Base-by-base conservation (phyloP, 345 rosid species). In the Arabis alpina region DNA sequence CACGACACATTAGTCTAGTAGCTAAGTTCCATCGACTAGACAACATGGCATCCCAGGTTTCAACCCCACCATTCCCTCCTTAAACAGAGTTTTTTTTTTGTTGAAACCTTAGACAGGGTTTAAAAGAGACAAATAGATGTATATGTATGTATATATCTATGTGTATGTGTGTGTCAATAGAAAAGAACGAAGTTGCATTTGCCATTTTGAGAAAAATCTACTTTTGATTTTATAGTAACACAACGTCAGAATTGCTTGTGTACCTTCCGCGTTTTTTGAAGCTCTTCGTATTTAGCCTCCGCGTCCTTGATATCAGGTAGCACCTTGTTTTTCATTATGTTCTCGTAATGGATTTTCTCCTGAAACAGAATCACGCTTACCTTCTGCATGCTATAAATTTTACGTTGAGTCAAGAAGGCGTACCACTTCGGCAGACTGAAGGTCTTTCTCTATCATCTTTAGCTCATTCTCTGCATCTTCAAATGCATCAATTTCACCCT, bases 281-380 rank as follows among this genome's bases (percentile, higher is more conserved):
- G 91, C 68, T 82, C 83, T 72, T 9, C 74, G 69, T 79, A 78
- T 41, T 71, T 69, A 64, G 79, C 80, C 85, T 91, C 94, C 11
- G 97, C 91, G 45, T 42, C 78, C 74, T 86, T 76, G 67, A 93
- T 87, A 70, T 78, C 87, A 65, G 81, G 80, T 45, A 86, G 79
- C 76, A 93, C 98, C 83, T 86, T 91, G 53, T 59, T 81, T 34
- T 75, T 68, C 98, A 93, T 93, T 58, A 91, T 42, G 52, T 79
- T 70, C 83, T 89, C 91, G 73, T 93, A 93, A 79, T 89, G 91
- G 12, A 61, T 77, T 83, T 80, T 86, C 77, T 81, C 89, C 98
- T 93, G 86, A 60, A 68, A 75, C 47, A 71, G 64, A 78, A 76
- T 13, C 42, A 48, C 14, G 60, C 56, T 75, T 73, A 66, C 44